Percentiles rank a stretch among this genome's conserved stretches.
phyloP scores from a whole-genome alignment of 1,284 basidiomycete species.

The Pholiota adiposa region DNA sequence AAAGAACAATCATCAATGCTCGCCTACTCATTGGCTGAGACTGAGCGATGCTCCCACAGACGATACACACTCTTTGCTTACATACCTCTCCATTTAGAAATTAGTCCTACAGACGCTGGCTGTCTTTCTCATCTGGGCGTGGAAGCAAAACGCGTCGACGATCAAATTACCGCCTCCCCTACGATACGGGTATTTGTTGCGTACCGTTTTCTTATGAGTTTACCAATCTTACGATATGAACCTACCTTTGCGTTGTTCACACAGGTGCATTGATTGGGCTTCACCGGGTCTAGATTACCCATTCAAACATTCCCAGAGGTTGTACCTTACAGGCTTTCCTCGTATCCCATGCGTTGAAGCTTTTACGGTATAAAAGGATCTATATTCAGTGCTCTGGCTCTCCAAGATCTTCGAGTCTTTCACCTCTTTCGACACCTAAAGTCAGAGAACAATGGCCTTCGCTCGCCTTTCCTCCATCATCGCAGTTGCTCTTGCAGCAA shows the following conservation, averaged over 20 bases:
- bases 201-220: not conserved
- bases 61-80: not conserved
- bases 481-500: slow-evolving; percentile 15
- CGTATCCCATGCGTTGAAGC: not conserved
- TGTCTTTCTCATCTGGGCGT: not conserved
- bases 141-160: not conserved
- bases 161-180: not conserved
- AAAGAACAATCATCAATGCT: not conserved
- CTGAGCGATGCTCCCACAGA: not conserved
- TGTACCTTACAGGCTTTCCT: not conserved
- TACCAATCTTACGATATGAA: not conserved
- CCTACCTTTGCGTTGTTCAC: not conserved
- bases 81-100: not conserved
- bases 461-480: slow-evolving; percentile 21
- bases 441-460: slow-evolving; percentile 18
- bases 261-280: not conserved
- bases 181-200: not conserved
- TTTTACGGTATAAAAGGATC: not conserved
- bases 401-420: slow-evolving; percentile 7
- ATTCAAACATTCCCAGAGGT: not conserved
- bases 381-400: not conserved
- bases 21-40: not conserved
- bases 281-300: not conserved
- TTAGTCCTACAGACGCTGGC: not conserved
- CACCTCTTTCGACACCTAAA: not conserved